Conservation (phyloP, 257 asterid species). For the Ehretia macrophylla region DNA sequence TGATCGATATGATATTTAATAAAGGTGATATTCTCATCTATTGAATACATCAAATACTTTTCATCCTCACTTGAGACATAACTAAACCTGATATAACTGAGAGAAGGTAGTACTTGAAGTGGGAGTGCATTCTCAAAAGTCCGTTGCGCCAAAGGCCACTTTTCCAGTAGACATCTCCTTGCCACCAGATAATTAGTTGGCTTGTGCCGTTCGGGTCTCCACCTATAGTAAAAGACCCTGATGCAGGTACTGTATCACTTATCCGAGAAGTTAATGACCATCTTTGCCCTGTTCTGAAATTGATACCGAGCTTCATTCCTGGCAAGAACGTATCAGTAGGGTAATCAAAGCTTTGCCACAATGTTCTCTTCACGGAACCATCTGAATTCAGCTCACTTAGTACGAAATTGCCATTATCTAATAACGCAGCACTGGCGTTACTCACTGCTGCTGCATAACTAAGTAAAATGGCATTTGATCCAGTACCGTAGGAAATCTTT, state of each 20-base stretch:
- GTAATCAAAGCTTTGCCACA: too few species aligned
- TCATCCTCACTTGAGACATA: neutral
- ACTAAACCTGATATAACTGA: neutral
- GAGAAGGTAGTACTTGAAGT: too few species aligned
- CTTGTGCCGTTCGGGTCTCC: neutral
- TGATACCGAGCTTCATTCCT: too few species aligned
- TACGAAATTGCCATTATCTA: too few species aligned
- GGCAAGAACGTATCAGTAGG: too few species aligned
- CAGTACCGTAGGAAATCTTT: too few species aligned
- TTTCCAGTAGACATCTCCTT: neutral
- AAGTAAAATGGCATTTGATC: too few species aligned
- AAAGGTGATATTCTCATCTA: neutral
- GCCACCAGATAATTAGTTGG: neutral
- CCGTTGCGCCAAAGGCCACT: slow-evolving; percentile 5
- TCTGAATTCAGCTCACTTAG: too few species aligned
- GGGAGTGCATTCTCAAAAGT: neutral
- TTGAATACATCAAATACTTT: neutral
- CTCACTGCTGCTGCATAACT: too few species aligned
- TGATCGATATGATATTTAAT: neutral
- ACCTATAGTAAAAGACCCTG: neutral
- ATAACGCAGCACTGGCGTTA: too few species aligned
- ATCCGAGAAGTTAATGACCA: neutral
- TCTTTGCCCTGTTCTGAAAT: neutral
- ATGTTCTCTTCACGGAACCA: too few species aligned
- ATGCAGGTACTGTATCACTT: neutral